A percentile compares a stretch with the other conserved stretches of the same genome.
These are phyloP conservation scores for Termitomyces heimii DNA, from an alignment of 768 basidiomycete species.

Conservation along the genomic window DNA sequence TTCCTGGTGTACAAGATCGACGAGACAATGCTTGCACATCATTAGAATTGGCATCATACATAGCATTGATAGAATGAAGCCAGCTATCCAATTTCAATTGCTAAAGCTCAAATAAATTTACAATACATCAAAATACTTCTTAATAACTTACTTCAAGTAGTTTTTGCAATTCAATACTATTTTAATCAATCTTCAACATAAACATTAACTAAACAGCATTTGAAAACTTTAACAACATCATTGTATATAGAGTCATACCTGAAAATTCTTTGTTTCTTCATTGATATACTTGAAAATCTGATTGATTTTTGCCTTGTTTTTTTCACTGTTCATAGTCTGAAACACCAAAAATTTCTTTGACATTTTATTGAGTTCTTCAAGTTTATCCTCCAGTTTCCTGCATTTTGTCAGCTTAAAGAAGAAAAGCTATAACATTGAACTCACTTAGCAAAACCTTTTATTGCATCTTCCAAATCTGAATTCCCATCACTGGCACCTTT, in stretches of 20 bases:
- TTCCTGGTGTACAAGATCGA: no score
- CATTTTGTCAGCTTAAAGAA: not conserved
- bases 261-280: constrained; percentile 8
- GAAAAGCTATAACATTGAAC: not conserved
- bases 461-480: not conserved
- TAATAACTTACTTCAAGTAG: no score
- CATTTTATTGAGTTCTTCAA: not conserved
- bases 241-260: not conserved
- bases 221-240: no score
- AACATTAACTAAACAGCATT: no score
- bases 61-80: no score
- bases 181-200: no score
- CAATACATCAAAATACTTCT: no score
- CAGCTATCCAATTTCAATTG: no score
- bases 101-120: not conserved
- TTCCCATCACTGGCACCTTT: not conserved
- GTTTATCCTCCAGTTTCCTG: not conserved
- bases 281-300: not conserved
- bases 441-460: not conserved
- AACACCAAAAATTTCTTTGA: not conserved
- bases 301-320: constrained; percentile 3
- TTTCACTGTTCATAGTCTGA: constrained; percentile 7
- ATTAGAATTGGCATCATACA: no score
- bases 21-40: no score
- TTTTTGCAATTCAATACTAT: no score